phyloP scores from a whole-genome alignment of 2,329 filamentous ascomycete genomes.

The Diplocarpon mali region DNA sequence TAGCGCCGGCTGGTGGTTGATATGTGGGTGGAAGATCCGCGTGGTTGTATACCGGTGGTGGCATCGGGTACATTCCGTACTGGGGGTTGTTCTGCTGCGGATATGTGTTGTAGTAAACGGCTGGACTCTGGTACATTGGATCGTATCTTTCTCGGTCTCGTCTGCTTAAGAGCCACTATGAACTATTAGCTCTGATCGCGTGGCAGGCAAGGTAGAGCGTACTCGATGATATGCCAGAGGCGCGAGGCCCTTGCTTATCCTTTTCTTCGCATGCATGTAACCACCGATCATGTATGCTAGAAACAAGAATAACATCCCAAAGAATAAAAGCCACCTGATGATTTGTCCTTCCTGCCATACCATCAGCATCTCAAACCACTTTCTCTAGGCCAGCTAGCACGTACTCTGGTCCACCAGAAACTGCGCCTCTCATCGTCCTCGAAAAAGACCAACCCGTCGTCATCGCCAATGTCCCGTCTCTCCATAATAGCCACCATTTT shows the following conservation, averaged over 20 bases:
- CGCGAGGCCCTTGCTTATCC: constrained; percentile 52
- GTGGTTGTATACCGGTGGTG: constrained; percentile 45
- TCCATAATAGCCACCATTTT: constrained; percentile 9
- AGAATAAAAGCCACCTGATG: constrained; percentile 62
- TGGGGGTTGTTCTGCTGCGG: constrained; percentile 21
- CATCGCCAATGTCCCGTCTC: constrained; percentile 10
- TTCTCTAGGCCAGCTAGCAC: constrained; percentile 4
- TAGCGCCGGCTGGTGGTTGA: constrained; percentile 36
- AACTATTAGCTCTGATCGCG: constrained; percentile 10
- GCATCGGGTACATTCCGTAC: constrained; percentile 41
- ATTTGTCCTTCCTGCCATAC: constrained; percentile 25
- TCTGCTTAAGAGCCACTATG: constrained; percentile 26
- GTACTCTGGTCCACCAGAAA: constrained; percentile 33
- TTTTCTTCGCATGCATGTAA: constrained; percentile 56
- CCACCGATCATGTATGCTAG: constrained; percentile 54
- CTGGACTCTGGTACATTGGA: constrained; percentile 37
- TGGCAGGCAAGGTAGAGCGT: constrained; percentile 22
- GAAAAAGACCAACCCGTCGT: constrained; percentile 10
- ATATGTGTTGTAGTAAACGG: constrained; percentile 32
- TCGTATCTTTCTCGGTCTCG: constrained; percentile 23
- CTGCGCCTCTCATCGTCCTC: constrained; percentile 22
- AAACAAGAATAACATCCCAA: constrained; percentile 46
- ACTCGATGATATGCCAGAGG: constrained; percentile 63
- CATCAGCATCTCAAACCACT: background rate
- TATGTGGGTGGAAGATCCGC: constrained; percentile 42